Base-by-base conservation (phyloP, 2,329 filamentous ascomycete species). In the Alternaria longipes region DNA sequence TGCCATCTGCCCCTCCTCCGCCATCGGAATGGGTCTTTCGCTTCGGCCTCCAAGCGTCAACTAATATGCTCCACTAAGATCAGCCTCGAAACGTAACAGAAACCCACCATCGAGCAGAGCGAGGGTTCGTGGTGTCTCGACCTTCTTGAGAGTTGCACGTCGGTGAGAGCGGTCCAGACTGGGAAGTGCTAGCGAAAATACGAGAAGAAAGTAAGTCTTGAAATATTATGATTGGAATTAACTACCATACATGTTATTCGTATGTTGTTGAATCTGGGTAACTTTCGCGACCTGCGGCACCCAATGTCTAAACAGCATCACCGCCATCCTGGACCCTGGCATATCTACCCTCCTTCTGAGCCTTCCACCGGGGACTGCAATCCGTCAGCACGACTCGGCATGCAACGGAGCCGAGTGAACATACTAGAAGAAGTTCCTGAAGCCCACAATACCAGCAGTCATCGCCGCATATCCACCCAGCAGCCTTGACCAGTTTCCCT, bases 351-450 rank as follows among this genome's bases (percentile, higher is more conserved):
- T 62, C n/a, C 32, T 49, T 59, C 58, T 70, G 64, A 9, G 56
- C 60, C 63, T 70, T 73, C 69, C 63, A 68, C 26, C 56, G 59
- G 8, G 72, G 67, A 71, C 73, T 75, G 56, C 62, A 24, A 38
- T 36, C 49, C 62, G 63, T 74, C 68, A 75, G 71, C 68, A 56
- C 47, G 30, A 51, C 54, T 28, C 22, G 26, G 41, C 55, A 41
- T 28, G 36, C 41, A n/a, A 32, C 32, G 7, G 20, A 42, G 8
- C 16, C 36, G 16, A 46, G 28, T 59, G 41, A 8, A 62, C 64
- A 42, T 82, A 87, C 86, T 81, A 84, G 41, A 82, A 68, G 65
- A 80, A 81, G 64, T 88, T 88, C 74, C 75, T 85, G 53, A 79
- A 74, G 1, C 77, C 82, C 8, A 88, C 84, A 67, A 88, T 84